Percentiles rank a stretch among this genome's conserved stretches.
phyloP scores from a whole-genome alignment of 2,329 filamentous ascomycete species.

The Sarocladium strictum region DNA sequence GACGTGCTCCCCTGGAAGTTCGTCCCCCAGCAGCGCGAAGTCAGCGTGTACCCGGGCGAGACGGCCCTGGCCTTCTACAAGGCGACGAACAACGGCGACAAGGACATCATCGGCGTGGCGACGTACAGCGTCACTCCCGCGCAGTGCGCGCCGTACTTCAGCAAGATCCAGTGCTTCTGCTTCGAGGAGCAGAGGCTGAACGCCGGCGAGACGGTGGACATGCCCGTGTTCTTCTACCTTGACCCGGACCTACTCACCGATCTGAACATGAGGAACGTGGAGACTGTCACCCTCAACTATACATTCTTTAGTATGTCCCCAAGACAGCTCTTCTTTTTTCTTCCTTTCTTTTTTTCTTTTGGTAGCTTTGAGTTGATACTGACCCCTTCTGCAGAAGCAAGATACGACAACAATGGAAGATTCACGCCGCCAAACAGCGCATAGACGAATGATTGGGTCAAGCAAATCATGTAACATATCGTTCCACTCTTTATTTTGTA shows the following conservation, averaged over 20 bases:
- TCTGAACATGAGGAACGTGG: conserved; percentile 85
- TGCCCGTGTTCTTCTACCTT: conserved; percentile 99
- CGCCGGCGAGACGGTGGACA: conserved; percentile 94
- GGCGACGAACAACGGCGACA: conserved; percentile 81
- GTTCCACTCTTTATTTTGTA: not conserved
- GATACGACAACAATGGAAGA: conserved; percentile 39
- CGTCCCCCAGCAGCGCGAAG: conserved; percentile 91
- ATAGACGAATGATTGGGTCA: not conserved
- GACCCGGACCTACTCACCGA: conserved; percentile 93
- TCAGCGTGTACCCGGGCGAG: conserved; percentile 90
- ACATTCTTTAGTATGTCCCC: conserved; percentile 90
- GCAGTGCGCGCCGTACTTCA: conserved; percentile 95
- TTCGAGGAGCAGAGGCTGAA: conserved; percentile 95
- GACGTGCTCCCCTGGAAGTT: conserved; percentile 98
- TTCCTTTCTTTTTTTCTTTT: too few relatives aligned
- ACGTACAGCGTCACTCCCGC: conserved; percentile 96
- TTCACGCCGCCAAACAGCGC: conserved; percentile 29
- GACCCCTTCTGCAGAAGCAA: conserved; percentile 33
- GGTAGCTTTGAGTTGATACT: conserved; percentile 26
- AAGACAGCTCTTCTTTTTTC: too few relatives aligned
- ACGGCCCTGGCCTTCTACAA: conserved; percentile 97
- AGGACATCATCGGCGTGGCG: conserved; percentile 95
- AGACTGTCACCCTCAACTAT: conserved; percentile 93
- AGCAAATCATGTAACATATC: not conserved
- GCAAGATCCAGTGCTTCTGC: conserved; percentile 99